These are phyloP conservation scores for Carex parvula DNA, from an alignment of 176 grass and related monocot genomes.

Conservation along the genomic window DNA sequence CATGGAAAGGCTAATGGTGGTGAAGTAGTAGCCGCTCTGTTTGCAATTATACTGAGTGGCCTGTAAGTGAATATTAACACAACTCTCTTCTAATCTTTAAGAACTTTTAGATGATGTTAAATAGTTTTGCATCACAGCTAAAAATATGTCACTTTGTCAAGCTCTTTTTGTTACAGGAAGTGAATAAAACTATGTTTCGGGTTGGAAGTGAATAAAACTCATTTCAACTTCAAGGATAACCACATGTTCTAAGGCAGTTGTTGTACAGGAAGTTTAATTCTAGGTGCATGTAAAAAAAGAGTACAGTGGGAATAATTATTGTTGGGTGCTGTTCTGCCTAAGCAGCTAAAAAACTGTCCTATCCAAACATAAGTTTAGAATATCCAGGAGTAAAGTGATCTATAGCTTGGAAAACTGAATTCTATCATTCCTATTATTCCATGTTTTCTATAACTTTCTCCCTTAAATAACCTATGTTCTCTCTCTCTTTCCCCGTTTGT, in stretches of 20 bases:
- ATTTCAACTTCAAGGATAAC: not conserved
- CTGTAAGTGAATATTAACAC: slow-evolving; percentile 55
- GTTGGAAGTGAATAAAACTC: not conserved
- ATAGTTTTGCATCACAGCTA: not conserved
- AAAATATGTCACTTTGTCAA: not conserved
- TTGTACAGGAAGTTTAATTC: not conserved
- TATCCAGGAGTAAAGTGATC: not conserved
- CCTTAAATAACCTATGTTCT: slow-evolving; percentile 14
- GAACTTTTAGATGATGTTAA: not conserved
- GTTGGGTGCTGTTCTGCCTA: not conserved
- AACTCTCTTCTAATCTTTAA: not conserved
- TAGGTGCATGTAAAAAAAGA: not conserved
- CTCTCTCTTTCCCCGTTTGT: slow-evolving; percentile 25
- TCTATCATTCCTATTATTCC: not conserved
- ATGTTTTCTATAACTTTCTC: slow-evolving; percentile 26
- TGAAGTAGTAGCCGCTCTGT: slow-evolving; percentile 80
- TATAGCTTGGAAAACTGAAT: not conserved
- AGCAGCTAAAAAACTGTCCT: not conserved
- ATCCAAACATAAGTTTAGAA: not conserved
- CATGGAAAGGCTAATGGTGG: slow-evolving; percentile 86
- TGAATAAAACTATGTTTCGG: not conserved
- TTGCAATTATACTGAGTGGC: slow-evolving; percentile 86
- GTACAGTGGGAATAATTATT: not conserved
- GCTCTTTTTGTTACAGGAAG: not conserved
- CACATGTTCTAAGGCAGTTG: not conserved